A percentile compares a stretch with the other conserved stretches of the same genome.
These are phyloP conservation scores for Cocos nucifera DNA, from an alignment of 176 grass and related monocot species.

Conservation along the genomic window DNA sequence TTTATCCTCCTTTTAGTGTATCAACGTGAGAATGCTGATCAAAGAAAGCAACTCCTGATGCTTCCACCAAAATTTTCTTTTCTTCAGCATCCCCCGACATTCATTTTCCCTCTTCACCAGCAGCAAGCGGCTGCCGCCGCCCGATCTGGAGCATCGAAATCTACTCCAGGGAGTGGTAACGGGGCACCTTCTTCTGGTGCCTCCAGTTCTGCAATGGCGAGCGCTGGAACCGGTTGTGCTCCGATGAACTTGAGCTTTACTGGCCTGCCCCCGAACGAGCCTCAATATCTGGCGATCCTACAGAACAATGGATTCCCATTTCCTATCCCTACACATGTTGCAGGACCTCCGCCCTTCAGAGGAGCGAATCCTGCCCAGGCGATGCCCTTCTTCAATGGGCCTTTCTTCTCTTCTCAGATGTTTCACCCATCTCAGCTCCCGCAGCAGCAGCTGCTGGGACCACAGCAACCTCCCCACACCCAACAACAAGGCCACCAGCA, in stretches of 20 bases:
- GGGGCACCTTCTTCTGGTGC: constrained; percentile 27
- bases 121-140: constrained; percentile 54
- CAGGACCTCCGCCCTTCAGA: constrained; percentile 60
- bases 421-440: constrained; percentile 72
- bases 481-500: neutral
- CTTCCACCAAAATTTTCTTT: neutral
- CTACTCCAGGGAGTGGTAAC: constrained; percentile 25
- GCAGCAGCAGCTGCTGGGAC: constrained; percentile 36
- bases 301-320: constrained; percentile 70
- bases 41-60: too few species aligned
- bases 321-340: constrained; percentile 53
- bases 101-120: constrained; percentile 81
- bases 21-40: neutral
- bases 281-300: constrained; percentile 74
- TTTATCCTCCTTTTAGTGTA: neutral
- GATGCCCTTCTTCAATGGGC: constrained; percentile 85
- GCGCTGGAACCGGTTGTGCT: constrained; percentile 15
- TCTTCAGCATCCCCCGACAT: constrained; percentile 61
- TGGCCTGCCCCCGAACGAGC: constrained; percentile 43
- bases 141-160: constrained; percentile 45
- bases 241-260: constrained; percentile 89
- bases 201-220: constrained; percentile 24
- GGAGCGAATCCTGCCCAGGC: constrained; percentile 46
- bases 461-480: neutral
- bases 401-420: constrained; percentile 72